phyloP scores from a whole-genome alignment of 305 asterid genomes.

The Galium porrigens region DNA sequence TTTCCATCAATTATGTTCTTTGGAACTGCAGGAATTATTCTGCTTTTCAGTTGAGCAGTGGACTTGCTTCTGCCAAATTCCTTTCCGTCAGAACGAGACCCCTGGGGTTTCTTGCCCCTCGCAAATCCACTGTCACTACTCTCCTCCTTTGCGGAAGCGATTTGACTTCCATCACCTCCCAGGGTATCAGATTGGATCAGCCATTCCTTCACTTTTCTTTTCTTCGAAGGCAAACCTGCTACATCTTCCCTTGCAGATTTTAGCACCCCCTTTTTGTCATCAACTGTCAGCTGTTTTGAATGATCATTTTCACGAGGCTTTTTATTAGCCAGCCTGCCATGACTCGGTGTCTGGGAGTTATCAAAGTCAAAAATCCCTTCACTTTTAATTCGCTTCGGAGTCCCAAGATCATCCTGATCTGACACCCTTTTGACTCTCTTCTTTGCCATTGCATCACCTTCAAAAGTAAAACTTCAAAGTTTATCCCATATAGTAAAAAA shows the following conservation, averaged over 20 bases:
- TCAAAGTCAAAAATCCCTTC: conserved; percentile 21
- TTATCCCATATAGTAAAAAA: conserved; percentile 18
- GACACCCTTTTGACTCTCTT: conserved; percentile 41
- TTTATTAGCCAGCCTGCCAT: conserved; percentile 24
- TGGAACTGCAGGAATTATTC: conserved; percentile 23
- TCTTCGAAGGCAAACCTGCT: conserved; percentile 37
- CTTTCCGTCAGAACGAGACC: conserved; percentile 35
- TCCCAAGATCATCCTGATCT: conserved; percentile 28
- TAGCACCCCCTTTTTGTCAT: conserved; percentile 25
- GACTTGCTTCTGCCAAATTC: conserved; percentile 26
- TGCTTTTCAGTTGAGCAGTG: conserved; percentile 23
- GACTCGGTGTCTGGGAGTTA: conserved; percentile 26
- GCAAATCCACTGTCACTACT: conserved; percentile 34
- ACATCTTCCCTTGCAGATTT: conserved; percentile 22
- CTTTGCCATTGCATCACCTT: conserved; percentile 46
- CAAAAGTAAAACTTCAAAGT: conserved; percentile 23
- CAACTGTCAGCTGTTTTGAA: conserved; percentile 25
- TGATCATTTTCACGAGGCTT: conserved; percentile 21
- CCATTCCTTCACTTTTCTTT: conserved; percentile 46
- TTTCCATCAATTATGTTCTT: conserved; percentile 22
- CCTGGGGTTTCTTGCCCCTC: conserved; percentile 37
- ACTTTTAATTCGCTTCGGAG: conserved; percentile 30
- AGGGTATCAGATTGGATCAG: conserved; percentile 21
- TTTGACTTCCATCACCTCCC: conserved; percentile 26
- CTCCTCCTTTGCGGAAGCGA: conserved; percentile 28